Percentiles rank a stretch among this genome's conserved stretches.
Evolutionary conservation across 768 basidiomycete genomes (phyloP).

Genomic region (Trametes meyenii): DNA sequence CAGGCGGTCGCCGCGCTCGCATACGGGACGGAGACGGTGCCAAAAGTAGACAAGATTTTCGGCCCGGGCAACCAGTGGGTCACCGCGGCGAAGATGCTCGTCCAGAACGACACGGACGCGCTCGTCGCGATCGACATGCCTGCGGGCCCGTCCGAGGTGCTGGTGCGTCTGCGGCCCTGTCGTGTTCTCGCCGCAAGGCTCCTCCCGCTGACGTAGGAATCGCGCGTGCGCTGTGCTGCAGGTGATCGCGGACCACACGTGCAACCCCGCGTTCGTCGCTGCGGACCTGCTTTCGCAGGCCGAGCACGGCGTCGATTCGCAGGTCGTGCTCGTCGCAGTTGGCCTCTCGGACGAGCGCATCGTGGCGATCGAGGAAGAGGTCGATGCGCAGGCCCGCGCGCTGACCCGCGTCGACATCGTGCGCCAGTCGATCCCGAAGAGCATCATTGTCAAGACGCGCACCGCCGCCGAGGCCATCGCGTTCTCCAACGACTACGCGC

Average conservation of each 20-base stretch:
- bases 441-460: conserved; percentile 78
- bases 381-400: conserved; percentile 85
- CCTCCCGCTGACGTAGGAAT: neutral
- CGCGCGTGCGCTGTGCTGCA: conserved; percentile 33
- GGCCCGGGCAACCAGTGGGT: conserved; percentile 99
- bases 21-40: conserved; percentile 92
- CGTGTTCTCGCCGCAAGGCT: neutral
- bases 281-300: conserved; percentile 97
- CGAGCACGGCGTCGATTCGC: conserved; percentile 97
- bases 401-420: conserved; percentile 90
- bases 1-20: conserved; percentile 97
- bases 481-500: conserved; percentile 98
- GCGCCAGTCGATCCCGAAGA: conserved; percentile 85
- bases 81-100: conserved; percentile 98
- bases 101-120: conserved; percentile 97
- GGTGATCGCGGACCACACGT: conserved; percentile 93
- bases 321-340: conserved; percentile 91
- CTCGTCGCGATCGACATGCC: conserved; percentile 99
- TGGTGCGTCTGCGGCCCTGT: conserved; percentile 59
- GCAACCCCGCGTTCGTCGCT: conserved; percentile 88
- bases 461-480: conserved; percentile 74
- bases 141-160: conserved; percentile 95
- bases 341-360: conserved; percentile 64
- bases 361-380: conserved; percentile 76
- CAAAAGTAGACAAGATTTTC: conserved; percentile 99